Evolutionary conservation across 257 asterid genomes (phyloP), one percentile per base, ranked within the genome.

Genomic region (Cordia subcordata): DNA sequence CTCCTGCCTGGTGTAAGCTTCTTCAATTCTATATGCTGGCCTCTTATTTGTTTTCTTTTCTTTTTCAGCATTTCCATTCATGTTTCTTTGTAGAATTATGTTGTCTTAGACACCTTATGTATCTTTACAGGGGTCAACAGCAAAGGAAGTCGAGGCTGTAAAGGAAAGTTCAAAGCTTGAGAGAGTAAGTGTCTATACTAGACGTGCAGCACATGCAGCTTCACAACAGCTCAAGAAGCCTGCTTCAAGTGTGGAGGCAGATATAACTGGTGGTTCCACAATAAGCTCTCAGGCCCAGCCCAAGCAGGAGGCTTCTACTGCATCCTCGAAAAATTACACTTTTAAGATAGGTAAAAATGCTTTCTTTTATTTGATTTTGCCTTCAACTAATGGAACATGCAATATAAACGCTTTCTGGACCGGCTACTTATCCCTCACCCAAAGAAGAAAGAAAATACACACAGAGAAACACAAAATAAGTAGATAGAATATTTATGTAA

Each of bases 281-380:
- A 38, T 82, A 61, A 71, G 76, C 68, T 71, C 94, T 68, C 82
- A 66, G 20, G 83, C 79, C 61, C 89, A 61, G 75, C 95, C 92
- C 53, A 88, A 81, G 86, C 94, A 79, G 79, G 98, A 86, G 81
- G 80, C 82, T 17, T 86, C 95, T 62, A 82, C 94, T 63, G 93
- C 90, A 53, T 74, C 95, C 51, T 86, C 96, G 23, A 84, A 82
- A 69, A 78, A 64, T 70, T 84, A 75, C 65, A 71, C 77, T 37
- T 90, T 87, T 68, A 85, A 74, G 72, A 77, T 75, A 83, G 97
- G 97, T 85, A 76, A 33, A 45, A 27, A 27, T 27, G 35, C 35
- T 27, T 27, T 6, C 6, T 27, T 27, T 27, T 27, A 14, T 49
- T 35, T 46, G 13, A 4, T 49, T 3, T 17, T 3, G 9, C 21